phyloP scores from a whole-genome alignment of 2,329 filamentous ascomycete genomes.

The Blumeria graminis region DNA sequence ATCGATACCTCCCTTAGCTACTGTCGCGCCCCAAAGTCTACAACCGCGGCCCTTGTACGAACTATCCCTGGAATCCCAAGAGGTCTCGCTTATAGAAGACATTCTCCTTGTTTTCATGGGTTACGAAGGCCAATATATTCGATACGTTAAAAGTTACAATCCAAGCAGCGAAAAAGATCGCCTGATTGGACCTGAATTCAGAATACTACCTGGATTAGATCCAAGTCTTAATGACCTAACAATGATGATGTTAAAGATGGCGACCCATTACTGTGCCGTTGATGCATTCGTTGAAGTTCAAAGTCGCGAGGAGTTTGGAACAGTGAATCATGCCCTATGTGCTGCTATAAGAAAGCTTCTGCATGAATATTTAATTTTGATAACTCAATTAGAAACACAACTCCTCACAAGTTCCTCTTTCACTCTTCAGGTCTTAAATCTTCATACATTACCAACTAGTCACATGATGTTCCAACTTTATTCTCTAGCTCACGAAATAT shows the following conservation, averaged over 20 bases:
- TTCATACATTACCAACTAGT: constrained; percentile 72
- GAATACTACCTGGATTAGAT: constrained; percentile 61
- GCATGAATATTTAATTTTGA: constrained; percentile 79
- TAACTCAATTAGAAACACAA: constrained; percentile 84
- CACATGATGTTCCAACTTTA: constrained; percentile 87
- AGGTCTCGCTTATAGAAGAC: constrained; percentile 71
- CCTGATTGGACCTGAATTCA: constrained; percentile 58
- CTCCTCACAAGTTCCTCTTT: constrained; percentile 73
- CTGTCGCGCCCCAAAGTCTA: constrained; percentile 42
- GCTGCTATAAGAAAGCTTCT: constrained; percentile 80
- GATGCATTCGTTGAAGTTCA: constrained; percentile 89
- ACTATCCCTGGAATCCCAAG: constrained; percentile 58
- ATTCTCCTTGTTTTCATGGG: constrained; percentile 93
- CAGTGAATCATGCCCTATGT: constrained; percentile 86
- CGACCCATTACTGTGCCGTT: constrained; percentile 75
- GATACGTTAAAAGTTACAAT: constrained; percentile 62
- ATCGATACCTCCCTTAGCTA: constrained; percentile 47
- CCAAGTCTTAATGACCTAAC: constrained; percentile 77
- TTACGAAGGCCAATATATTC: constrained; percentile 92
- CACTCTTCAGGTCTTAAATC: constrained; percentile 76
- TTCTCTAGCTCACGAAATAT: constrained; percentile 60
- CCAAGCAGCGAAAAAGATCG: constrained; percentile 69
- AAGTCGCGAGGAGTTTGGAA: constrained; percentile 75
- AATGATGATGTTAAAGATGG: constrained; percentile 74
- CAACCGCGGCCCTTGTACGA: constrained; percentile 44